Percentiles rank a stretch among this genome's conserved stretches.
These are phyloP conservation scores for Elaeis oleifera DNA, from an alignment of 202 grass and related monocot genomes.

Conservation along the genomic window DNA sequence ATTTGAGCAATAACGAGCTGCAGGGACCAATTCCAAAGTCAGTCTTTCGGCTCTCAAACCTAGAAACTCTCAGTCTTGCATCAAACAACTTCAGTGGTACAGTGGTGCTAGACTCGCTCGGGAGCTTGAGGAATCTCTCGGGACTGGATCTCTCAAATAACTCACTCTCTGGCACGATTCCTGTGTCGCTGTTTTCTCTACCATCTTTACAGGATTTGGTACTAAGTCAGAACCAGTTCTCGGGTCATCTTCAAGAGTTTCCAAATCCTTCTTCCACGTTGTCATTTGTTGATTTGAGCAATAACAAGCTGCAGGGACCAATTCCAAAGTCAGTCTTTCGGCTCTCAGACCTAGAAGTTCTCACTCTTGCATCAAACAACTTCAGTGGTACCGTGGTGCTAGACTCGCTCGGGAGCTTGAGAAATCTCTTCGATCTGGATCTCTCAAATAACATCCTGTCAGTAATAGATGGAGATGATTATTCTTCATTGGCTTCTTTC, in stretches of 20 bases:
- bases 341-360: constrained; percentile 21
- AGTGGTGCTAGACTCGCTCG: too few relatives aligned
- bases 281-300: constrained; percentile 3
- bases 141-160: neutral
- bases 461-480: constrained; percentile 10
- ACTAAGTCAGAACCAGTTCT: constrained; percentile 25
- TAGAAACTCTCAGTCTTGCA: constrained; percentile 27
- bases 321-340: constrained; percentile 35
- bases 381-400: constrained; percentile 35
- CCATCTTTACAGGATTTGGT: constrained; percentile 19
- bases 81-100: neutral
- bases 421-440: constrained; percentile 25
- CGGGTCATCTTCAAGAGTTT: constrained; percentile 24
- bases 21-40: constrained; percentile 36
- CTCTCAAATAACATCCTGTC: constrained; percentile 51
- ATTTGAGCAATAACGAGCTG: constrained; percentile 26
- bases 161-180: constrained; percentile 24
- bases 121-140: too few relatives aligned
- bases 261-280: constrained; percentile 20
- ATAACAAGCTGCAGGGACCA: constrained; percentile 33
- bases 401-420: constrained; percentile 24
- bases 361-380: constrained; percentile 26
- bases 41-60: constrained; percentile 22
- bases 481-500: constrained; percentile 16
- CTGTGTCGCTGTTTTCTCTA: constrained; percentile 34